Percentiles rank a stretch among this genome's conserved stretches.
Conservation (phyloP, 495 filamentous ascomycete species). For the Jackrogersella multiformis region DNA sequence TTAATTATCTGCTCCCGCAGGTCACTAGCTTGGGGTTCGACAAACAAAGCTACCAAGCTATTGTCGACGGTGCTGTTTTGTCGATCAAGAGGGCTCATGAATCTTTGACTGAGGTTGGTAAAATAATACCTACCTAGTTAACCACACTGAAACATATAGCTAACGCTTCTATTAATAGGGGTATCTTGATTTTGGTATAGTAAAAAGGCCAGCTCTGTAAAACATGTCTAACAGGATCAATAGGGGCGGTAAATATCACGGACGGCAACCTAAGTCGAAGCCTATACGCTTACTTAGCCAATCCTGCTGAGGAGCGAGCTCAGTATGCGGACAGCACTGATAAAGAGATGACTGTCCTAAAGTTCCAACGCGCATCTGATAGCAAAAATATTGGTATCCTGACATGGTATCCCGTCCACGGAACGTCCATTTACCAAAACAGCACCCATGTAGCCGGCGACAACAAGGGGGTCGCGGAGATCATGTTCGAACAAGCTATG, state of each 20-base stretch:
- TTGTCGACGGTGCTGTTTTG: constrained; percentile 85
- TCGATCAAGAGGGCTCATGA: constrained; percentile 88
- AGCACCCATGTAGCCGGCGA: constrained; percentile 94
- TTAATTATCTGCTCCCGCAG: constrained; percentile 95
- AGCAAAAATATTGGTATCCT: constrained; percentile 78
- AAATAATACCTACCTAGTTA: not conserved
- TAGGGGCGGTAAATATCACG: constrained; percentile 49
- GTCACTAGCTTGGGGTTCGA: constrained; percentile 89
- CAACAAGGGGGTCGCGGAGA: constrained; percentile 93
- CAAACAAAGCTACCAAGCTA: constrained; percentile 86
- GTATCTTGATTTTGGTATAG: constrained; percentile 56
- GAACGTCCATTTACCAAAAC: constrained; percentile 90
- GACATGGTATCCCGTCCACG: constrained; percentile 93
- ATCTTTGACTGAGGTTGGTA: constrained; percentile 70
- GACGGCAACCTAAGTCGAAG: constrained; percentile 90
- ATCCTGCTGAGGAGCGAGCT: constrained; percentile 81
- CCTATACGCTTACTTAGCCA: constrained; percentile 86
- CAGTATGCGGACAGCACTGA: constrained; percentile 78
- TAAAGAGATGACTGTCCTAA: constrained; percentile 84
- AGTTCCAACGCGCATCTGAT: constrained; percentile 71
- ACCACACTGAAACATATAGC: not conserved
- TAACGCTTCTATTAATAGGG: constrained; percentile 44
- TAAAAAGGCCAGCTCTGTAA: not conserved
- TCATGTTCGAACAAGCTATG: constrained; percentile 81
- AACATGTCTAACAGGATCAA: constrained; percentile 32